phyloP scores from a whole-genome alignment of 208 protist species.

The Phytomonas francai region DNA sequence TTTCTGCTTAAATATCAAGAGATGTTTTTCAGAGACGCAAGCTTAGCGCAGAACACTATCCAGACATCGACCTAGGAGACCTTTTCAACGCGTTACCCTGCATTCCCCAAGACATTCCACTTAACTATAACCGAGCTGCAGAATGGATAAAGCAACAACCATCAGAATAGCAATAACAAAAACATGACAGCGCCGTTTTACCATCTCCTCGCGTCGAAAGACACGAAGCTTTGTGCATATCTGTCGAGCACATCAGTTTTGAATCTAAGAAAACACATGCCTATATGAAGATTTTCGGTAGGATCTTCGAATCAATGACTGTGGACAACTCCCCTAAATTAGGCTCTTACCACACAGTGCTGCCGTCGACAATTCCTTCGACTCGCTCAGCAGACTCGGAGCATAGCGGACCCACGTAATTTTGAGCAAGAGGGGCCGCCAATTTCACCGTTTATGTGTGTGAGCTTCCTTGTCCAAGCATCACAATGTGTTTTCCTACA shows the following conservation, averaged over 20 bases:
- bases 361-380: background rate
- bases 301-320: background rate
- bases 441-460: background rate
- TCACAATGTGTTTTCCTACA: background rate
- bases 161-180: background rate
- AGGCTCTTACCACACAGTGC: too few relatives aligned
- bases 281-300: background rate
- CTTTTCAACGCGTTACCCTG: background rate
- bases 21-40: background rate
- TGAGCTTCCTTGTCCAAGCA: background rate
- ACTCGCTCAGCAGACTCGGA: background rate
- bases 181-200: background rate
- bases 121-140: background rate
- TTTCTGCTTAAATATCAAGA: background rate
- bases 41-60: background rate
- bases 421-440: background rate
- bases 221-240: background rate
- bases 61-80: background rate
- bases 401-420: background rate
- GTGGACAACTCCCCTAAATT: background rate
- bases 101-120: background rate
- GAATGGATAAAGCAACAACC: background rate
- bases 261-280: background rate
- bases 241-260: background rate
- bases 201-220: background rate